These are phyloP conservation scores for Eucalyptus guilfoylei DNA, from an alignment of 345 rosid species.

Conservation along the genomic window DNA sequence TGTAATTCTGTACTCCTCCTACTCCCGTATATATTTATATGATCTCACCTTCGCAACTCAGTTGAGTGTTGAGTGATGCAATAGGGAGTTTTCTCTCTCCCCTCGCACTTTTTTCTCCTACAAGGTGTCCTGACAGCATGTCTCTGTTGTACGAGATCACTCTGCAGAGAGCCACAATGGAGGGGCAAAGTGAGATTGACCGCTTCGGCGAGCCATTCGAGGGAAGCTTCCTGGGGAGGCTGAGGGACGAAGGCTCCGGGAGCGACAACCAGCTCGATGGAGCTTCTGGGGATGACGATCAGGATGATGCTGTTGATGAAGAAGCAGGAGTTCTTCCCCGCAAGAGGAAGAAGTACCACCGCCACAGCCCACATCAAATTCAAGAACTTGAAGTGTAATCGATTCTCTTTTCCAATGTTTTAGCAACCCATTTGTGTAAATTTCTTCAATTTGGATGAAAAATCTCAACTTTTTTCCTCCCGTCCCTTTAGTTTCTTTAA, in stretches of 20 bases:
- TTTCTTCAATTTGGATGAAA: not conserved
- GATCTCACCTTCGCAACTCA: not conserved
- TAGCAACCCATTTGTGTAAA: not conserved
- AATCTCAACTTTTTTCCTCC: not conserved
- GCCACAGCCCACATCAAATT: conserved; percentile 68
- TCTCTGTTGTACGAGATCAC: not conserved
- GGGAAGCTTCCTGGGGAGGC: conserved; percentile 16
- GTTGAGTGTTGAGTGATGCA: not conserved
- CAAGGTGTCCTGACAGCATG: not conserved
- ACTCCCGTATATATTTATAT: not conserved
- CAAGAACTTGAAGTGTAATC: conserved; percentile 68
- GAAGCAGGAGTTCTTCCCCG: conserved; percentile 9
- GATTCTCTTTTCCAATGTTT: not conserved
- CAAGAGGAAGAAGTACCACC: conserved; percentile 50
- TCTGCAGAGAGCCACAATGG: not conserved
- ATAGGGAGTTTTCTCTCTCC: not conserved
- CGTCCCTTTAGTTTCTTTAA: conserved; percentile 29
- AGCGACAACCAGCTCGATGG: not conserved
- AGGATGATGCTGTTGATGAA: conserved; percentile 24
- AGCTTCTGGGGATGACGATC: conserved; percentile 35
- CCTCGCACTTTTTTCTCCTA: not conserved
- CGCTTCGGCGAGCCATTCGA: conserved; percentile 34
- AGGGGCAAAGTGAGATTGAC: conserved; percentile 1
- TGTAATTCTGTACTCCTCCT: not conserved
- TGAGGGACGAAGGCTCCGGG: not conserved